Percentiles rank a stretch among this genome's conserved stretches.
Conservation (phyloP, 768 basidiomycete species). For the Lentinula detonsa region DNA sequence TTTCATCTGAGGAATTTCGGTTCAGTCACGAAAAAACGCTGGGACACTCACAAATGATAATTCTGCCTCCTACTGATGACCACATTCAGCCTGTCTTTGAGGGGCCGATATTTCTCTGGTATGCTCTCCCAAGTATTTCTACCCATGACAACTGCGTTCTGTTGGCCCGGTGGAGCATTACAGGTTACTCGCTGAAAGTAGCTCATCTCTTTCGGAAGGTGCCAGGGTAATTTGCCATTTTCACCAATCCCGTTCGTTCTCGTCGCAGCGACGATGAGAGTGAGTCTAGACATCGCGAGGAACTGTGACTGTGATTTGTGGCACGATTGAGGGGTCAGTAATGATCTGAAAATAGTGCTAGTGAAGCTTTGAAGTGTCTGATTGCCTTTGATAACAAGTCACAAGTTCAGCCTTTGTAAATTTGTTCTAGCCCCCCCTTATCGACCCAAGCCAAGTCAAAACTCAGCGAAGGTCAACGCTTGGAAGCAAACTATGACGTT, state of each 20-base stretch:
- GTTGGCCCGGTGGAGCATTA: conserved; percentile 41
- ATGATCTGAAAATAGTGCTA: background rate
- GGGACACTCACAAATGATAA: conserved; percentile 12
- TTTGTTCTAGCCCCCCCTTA: background rate
- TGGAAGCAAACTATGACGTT: background rate
- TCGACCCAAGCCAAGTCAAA: background rate
- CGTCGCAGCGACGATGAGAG: conserved; percentile 93
- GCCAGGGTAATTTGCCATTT: conserved; percentile 78
- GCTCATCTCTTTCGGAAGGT: conserved; percentile 80
- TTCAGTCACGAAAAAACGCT: background rate
- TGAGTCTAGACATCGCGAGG: conserved; percentile 57
- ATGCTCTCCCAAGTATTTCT: conserved; percentile 98
- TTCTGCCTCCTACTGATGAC: conserved; percentile 52
- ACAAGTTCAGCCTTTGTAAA: background rate
- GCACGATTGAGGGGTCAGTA: background rate
- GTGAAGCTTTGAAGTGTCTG: background rate
- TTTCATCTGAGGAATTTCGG: background rate
- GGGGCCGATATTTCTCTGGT: conserved; percentile 75
- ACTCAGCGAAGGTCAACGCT: background rate
- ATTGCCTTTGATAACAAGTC: background rate
- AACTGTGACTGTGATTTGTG: background rate
- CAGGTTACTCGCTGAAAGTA: conserved; percentile 86
- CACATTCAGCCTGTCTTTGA: conserved; percentile 70
- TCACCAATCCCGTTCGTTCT: conserved; percentile 82
- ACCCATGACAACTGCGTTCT: conserved; percentile 90